A percentile compares a stretch with the other conserved stretches of the same genome.
phyloP scores from a whole-genome alignment of 2,329 filamentous ascomycete species.

The Alternaria metachromatica region DNA sequence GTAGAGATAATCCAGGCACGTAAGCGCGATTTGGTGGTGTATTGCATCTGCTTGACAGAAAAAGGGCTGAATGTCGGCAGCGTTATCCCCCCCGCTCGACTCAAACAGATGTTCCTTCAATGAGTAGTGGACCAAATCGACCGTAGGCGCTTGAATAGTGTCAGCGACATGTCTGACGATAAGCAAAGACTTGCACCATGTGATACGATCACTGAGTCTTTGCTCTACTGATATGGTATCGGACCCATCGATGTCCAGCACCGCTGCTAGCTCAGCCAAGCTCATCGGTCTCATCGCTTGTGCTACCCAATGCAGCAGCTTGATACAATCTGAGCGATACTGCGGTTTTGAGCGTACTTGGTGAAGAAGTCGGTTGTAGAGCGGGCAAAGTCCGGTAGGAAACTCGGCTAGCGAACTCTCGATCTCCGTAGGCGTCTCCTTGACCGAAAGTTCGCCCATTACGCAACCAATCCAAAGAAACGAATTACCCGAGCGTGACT shows the following conservation, averaged over 20 bases:
- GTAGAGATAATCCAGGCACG: neutral
- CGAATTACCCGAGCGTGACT: neutral
- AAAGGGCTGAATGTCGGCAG: neutral
- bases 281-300: neutral
- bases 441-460: neutral
- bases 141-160: neutral
- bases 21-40: neutral
- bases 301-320: neutral
- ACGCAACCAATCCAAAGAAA: neutral
- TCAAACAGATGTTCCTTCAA: neutral
- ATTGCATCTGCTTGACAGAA: neutral
- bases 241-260: neutral
- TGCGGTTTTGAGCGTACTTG: neutral
- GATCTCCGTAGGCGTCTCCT: neutral
- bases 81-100: neutral
- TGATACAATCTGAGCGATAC: neutral
- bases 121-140: neutral
- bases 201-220: neutral
- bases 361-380: neutral
- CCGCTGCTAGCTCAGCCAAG: neutral
- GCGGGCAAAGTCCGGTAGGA: neutral
- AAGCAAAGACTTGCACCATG: neutral
- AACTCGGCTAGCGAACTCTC: neutral
- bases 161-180: accelerated
- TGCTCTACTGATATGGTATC: neutral